A percentile compares a stretch with the other conserved stretches of the same genome.
Conservation (phyloP, 1,284 basidiomycete species). For the Papiliotrema laurentii region DNA sequence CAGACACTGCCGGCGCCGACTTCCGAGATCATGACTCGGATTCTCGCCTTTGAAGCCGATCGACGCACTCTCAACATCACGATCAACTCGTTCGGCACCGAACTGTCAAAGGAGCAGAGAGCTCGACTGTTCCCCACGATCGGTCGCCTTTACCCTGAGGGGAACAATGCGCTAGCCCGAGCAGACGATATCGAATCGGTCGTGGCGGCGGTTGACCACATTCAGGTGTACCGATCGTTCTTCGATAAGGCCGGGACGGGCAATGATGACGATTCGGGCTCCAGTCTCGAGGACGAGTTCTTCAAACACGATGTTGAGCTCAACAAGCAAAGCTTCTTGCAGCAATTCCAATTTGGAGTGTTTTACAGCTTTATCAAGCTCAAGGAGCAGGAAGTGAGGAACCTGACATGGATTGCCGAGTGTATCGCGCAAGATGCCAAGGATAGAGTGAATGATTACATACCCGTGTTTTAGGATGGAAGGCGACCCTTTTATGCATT, state of each 20-base stretch:
- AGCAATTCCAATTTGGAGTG: constrained; percentile 89
- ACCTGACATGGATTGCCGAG: constrained; percentile 95
- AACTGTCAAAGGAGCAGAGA: constrained; percentile 89
- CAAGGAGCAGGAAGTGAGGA: constrained; percentile 99
- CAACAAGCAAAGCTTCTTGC: constrained; percentile 89
- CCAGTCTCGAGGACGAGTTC: constrained; percentile 83
- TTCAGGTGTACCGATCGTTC: constrained; percentile 86
- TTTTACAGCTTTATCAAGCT: constrained; percentile 94
- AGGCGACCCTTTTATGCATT: background rate
- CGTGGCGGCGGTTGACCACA: constrained; percentile 76
- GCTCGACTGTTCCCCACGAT: constrained; percentile 94
- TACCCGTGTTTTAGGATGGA: constrained; percentile 51
- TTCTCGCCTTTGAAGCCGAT: constrained; percentile 95
- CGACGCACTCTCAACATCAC: constrained; percentile 96
- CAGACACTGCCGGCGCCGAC: constrained; percentile 76
- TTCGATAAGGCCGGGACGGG: constrained; percentile 60
- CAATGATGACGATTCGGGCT: constrained; percentile 52
- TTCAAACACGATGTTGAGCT: constrained; percentile 90
- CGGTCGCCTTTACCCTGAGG: constrained; percentile 89
- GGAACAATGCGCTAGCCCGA: constrained; percentile 88
- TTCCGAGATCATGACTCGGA: constrained; percentile 78
- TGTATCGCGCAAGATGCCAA: constrained; percentile 92
- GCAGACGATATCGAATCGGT: constrained; percentile 97
- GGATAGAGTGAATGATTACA: constrained; percentile 89
- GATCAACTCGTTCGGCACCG: constrained; percentile 97